Base-by-base conservation (phyloP, 805 yeast genomes). In the Schwanniomyces pseudopolymorphus region DNA sequence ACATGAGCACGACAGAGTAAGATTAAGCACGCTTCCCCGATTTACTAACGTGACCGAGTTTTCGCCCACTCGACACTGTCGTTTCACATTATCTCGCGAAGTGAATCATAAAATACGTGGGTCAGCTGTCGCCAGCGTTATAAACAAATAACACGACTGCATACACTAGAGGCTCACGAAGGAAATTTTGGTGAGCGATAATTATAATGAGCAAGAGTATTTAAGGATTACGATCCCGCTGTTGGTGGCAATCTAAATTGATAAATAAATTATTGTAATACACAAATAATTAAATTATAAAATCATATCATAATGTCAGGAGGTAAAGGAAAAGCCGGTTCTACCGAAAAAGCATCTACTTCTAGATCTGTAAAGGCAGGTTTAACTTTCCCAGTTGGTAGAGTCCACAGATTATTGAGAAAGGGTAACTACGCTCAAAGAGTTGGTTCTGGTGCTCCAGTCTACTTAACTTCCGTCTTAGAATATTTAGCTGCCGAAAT, bases 401-500 rank as follows among this genome's bases (percentile, higher is more conserved):
- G 98, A 85, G 94, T 92, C 61, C 97, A 92, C 82, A 85, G 97
- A 79, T 82, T 91, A 63, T 78, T 92, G 68, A 89, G 96, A 84
- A 89, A 87, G 78, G 97, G 96, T 72, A 89, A 91, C 85, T 89
- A 92, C 80, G 96, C 97, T 67, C 96, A 91, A 79, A 86, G 98
- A 80, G 86, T 92, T 63, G 97, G 98, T 83, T 90, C 97, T 59
- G 97, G 96, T 84, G 97, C 98, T 65, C 97, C 98, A 78, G 92
- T 92, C 55, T 92, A 91, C 79, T 81, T 92, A 69, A 91, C 98
- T 60, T 96, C 98, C 47, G 97, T 92, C 49, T 81, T 92, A 64
- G 98, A 92, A 78, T 92, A 92, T 74, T 83, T 92, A 71, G 91
- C 97, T 69, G 97, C 97, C 60, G 98, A 92, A 84, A 89, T 92